Conservation (phyloP, 192 early-diverging fungal species). For the Entomortierella parvispora region DNA sequence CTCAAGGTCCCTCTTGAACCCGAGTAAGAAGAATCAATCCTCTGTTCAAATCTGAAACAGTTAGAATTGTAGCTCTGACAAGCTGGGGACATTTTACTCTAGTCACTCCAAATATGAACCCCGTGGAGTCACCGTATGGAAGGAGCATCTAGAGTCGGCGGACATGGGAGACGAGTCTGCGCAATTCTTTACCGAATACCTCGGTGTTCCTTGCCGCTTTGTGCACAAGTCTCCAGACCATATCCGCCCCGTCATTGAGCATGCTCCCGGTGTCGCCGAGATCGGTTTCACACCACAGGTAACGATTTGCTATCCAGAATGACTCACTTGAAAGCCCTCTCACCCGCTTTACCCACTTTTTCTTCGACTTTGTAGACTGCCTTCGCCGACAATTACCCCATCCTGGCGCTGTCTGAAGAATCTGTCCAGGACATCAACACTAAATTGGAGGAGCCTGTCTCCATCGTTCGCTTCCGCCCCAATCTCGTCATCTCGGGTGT, state of each 20-base stretch:
- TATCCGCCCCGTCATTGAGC: slow-evolving; percentile 53
- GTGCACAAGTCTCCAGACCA: slow-evolving; percentile 59
- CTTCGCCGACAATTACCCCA: slow-evolving; percentile 82
- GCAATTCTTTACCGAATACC: slow-evolving; percentile 63
- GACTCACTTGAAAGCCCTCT: too few relatives aligned
- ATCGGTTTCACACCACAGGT: slow-evolving; percentile 44
- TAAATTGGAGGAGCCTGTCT: slow-evolving; percentile 60
- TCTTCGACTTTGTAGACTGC: slow-evolving; percentile 61
- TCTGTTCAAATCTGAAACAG: background rate
- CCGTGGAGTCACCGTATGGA: slow-evolving; percentile 52
- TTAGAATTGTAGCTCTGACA: background rate
- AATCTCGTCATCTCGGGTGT: slow-evolving; percentile 72
- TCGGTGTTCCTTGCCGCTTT: slow-evolving; percentile 54
- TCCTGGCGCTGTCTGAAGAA: slow-evolving; percentile 68
- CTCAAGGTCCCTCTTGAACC: slow-evolving; percentile 39
- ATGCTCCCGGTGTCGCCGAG: slow-evolving; percentile 55
- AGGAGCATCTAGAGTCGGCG: slow-evolving; percentile 52
- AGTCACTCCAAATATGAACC: slow-evolving; percentile 31
- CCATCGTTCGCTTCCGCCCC: slow-evolving; percentile 74
- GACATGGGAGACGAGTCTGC: slow-evolving; percentile 74
- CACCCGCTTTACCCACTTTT: background rate
- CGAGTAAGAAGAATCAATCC: slow-evolving; percentile 20
- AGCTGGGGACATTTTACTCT: background rate
- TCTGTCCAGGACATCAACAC: slow-evolving; percentile 73
- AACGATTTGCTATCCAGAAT: background rate